Evolutionary conservation across 352 stramenopile species (phyloP).

Genomic region (Pythium monospermum): DNA sequence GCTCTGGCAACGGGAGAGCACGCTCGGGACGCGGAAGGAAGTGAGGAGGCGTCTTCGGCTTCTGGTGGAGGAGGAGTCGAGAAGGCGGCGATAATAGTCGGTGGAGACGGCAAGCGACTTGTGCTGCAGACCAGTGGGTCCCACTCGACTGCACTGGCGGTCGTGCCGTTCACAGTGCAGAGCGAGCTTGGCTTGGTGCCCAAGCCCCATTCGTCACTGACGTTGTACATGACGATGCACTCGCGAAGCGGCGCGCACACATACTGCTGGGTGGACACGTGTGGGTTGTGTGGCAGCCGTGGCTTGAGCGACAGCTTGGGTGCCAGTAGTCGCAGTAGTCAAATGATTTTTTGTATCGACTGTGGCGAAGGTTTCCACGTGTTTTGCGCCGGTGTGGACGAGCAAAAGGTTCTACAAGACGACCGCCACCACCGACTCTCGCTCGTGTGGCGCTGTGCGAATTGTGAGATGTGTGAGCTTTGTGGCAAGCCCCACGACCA

Average conservation of each 20-base stretch:
- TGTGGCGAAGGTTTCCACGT: conserved; percentile 94
- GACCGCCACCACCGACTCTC: conserved; percentile 42
- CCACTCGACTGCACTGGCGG: too few relatives aligned
- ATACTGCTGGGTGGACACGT: conserved; percentile 92
- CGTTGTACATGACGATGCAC: conserved; percentile 69
- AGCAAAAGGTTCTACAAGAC: conserved; percentile 20
- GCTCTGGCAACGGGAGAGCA: background rate
- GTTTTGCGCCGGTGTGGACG: conserved; percentile 82
- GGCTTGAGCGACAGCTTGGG: conserved; percentile 45
- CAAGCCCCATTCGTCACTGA: conserved; percentile 58
- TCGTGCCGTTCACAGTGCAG: conserved; percentile 38
- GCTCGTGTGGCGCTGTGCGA: conserved; percentile 88
- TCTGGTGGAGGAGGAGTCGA: too few relatives aligned
- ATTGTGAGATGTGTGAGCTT: conserved; percentile 96
- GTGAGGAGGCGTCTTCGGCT: background rate
- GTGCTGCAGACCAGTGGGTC: background rate
- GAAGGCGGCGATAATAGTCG: too few relatives aligned
- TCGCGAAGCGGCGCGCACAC: conserved; percentile 75
- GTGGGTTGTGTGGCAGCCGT: conserved; percentile 85
- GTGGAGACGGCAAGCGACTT: background rate
- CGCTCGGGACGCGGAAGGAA: background rate
- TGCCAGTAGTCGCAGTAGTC: too few relatives aligned
- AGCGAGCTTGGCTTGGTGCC: conserved; percentile 46
- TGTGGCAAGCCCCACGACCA: conserved; percentile 57
- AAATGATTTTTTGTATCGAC: conserved; percentile 94